Conservation (phyloP, 805 yeast species). For the Starmerella lactis-condensi region DNA sequence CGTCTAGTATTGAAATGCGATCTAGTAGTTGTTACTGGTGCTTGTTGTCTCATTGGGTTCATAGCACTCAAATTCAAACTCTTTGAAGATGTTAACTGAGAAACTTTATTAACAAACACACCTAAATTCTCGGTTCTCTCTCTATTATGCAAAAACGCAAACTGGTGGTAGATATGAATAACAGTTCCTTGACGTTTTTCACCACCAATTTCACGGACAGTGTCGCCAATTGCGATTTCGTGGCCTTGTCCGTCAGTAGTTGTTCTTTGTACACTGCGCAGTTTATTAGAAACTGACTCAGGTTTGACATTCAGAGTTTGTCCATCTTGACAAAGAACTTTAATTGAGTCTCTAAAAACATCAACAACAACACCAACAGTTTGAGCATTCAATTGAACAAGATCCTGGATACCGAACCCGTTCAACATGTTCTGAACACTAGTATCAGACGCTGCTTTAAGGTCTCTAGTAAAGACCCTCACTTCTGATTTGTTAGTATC, state of each 20-base stretch:
- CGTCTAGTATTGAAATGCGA: slow-evolving; percentile 16
- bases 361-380: slow-evolving; percentile 76
- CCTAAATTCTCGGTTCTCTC: slow-evolving; percentile 73
- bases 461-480: slow-evolving; percentile 78
- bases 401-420: slow-evolving; percentile 69
- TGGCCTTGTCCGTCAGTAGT: slow-evolving; percentile 76
- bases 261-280: slow-evolving; percentile 40
- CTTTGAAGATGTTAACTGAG: slow-evolving; percentile 55
- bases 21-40: slow-evolving; percentile 4
- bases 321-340: slow-evolving; percentile 68
- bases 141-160: slow-evolving; percentile 63
- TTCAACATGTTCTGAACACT: slow-evolving; percentile 54
- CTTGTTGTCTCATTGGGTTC: slow-evolving; percentile 44
- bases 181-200: slow-evolving; percentile 80
- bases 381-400: slow-evolving; percentile 72
- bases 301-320: slow-evolving; percentile 54
- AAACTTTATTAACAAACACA: slow-evolving; percentile 62
- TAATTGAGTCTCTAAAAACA: slow-evolving; percentile 73
- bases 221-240: slow-evolving; percentile 76
- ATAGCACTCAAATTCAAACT: slow-evolving; percentile 58
- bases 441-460: slow-evolving; percentile 81
- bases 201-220: slow-evolving; percentile 68
- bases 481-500: slow-evolving; percentile 79
- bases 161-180: slow-evolving; percentile 65
- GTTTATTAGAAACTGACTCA: slow-evolving; percentile 61